Evolutionary conservation across 495 filamentous ascomycete genomes (phyloP).

Genomic region (Penicillium parvum): DNA sequence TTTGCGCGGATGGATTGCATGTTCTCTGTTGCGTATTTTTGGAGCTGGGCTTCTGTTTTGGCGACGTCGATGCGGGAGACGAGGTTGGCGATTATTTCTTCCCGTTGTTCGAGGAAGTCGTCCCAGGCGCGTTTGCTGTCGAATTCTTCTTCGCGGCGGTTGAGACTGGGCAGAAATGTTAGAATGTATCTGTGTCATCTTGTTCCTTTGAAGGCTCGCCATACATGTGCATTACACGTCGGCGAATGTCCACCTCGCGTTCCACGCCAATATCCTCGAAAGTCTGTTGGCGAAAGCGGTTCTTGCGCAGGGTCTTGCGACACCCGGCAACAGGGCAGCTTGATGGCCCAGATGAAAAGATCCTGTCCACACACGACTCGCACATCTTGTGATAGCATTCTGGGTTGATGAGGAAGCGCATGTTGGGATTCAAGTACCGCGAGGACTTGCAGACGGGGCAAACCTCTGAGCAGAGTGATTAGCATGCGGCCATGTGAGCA

Average conservation of each 20-base stretch:
- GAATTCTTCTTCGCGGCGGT: conserved; percentile 87
- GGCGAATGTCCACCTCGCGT: conserved; percentile 88
- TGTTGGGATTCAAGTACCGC: conserved; percentile 88
- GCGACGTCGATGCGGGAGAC: conserved; percentile 65
- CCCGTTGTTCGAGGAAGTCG: conserved; percentile 90
- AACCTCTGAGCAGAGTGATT: conserved; percentile 57
- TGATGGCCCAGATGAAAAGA: conserved; percentile 86
- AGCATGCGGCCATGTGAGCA: background rate
- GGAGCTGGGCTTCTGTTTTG: conserved; percentile 65
- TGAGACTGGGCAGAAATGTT: conserved; percentile 51
- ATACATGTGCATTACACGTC: conserved; percentile 68
- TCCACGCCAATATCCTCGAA: conserved; percentile 89
- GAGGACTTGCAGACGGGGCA: conserved; percentile 96
- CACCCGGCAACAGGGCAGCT: conserved; percentile 88
- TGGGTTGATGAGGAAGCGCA: conserved; percentile 92
- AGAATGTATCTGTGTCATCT: background rate
- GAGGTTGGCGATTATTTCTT: conserved; percentile 84
- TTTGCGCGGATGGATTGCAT: conserved; percentile 54
- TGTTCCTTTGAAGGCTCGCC: conserved; percentile 2
- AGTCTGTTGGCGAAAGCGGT: conserved; percentile 77
- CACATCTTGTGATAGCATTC: conserved; percentile 99
- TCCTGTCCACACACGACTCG: conserved; percentile 85
- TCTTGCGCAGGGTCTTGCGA: conserved; percentile 75
- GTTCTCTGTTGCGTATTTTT: conserved; percentile 64
- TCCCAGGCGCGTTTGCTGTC: conserved; percentile 76